Base-by-base conservation (phyloP, 139 green algal species). In the Diplosphaera chodatii region DNA sequence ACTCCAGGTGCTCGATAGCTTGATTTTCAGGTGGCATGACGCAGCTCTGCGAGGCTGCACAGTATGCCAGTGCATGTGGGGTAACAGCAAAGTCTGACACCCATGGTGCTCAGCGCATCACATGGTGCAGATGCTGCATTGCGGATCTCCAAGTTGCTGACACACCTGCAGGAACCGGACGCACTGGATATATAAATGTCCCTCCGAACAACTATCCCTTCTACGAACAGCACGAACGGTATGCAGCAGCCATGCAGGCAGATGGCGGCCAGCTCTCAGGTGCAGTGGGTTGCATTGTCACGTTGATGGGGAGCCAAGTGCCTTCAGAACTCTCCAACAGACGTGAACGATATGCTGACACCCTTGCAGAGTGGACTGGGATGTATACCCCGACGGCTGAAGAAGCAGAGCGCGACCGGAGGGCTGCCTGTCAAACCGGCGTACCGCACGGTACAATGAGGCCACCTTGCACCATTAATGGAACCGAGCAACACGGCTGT, bases 191-290 rank as follows among this genome's bases (percentile, higher is more conserved):
- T 74, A 71, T 84, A 1, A 55, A 75, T 1, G 85, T 97, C 3
- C 77, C 89, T 0, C 92, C 92, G 32, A 97, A 97, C 84, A 94
- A 91, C 81, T 97, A 96, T 79, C 88, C 89, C 0, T 96, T 95
- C 76, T 97, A 96, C 75, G 79, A 59, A 8, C 82, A 89, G 21
- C 71, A 91, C 20, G 91, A 96, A 62, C 90, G 90, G 48, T 97
- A 96, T 76, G 74, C 74, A 5, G 86, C 92, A 0, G 71, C 92
- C 27, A 80, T 94, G 69, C 91, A 96, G 67, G 71, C 80, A 6
- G 92, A 96, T 69, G 92, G 92, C 22, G 92, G 89, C 5, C 89
- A 94, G 73, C 79, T 96, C 30, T 96, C 91, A 77, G 90, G 90
- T 93, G 34, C 18, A 75, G 16, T n/a, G 56, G 21, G n/a, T 34